Percentiles rank a stretch among this genome's conserved stretches.
phyloP scores from a whole-genome alignment of 139 green algal species.

The Astrephomene gubernaculifera region DNA sequence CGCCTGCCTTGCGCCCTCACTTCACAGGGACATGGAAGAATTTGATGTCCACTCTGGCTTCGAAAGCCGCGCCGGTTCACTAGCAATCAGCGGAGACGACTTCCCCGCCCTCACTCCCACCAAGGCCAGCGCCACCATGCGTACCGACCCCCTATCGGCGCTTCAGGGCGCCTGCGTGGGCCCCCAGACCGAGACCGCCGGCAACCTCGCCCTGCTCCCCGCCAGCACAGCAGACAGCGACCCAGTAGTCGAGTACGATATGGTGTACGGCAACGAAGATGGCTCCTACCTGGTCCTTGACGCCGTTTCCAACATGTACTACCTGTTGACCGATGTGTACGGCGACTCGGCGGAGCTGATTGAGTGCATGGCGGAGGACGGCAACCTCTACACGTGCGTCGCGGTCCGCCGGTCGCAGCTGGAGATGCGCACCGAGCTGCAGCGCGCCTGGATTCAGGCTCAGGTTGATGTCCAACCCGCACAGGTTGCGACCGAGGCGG shows the following conservation, averaged over 20 bases:
- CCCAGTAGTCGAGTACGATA: constrained; percentile 27
- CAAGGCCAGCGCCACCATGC: no score
- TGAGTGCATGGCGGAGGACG: background rate
- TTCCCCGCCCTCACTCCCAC: no score
- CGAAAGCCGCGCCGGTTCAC: no score
- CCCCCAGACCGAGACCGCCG: no score
- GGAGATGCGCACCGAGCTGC: background rate
- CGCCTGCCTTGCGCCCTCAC: no score
- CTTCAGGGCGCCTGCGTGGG: no score
- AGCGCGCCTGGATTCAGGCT: background rate
- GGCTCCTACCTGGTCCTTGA: constrained; percentile 12
- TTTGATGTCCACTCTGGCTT: no score
- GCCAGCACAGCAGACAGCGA: background rate
- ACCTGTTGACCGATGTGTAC: background rate
- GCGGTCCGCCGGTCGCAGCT: background rate
- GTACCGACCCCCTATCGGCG: no score
- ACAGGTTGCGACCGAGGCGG: no score
- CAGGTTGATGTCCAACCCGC: background rate
- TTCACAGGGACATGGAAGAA: no score
- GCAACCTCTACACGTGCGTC: constrained; percentile 10
- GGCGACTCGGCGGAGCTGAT: background rate
- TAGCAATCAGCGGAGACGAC: no score
- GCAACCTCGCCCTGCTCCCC: no score
- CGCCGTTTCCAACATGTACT: background rate
- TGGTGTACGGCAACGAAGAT: constrained; percentile 1